A percentile compares a stretch with the other conserved stretches of the same genome.
Evolutionary conservation across 164 flowering plant genomes (phyloP).

Genomic region (Taxillus chinensis): DNA sequence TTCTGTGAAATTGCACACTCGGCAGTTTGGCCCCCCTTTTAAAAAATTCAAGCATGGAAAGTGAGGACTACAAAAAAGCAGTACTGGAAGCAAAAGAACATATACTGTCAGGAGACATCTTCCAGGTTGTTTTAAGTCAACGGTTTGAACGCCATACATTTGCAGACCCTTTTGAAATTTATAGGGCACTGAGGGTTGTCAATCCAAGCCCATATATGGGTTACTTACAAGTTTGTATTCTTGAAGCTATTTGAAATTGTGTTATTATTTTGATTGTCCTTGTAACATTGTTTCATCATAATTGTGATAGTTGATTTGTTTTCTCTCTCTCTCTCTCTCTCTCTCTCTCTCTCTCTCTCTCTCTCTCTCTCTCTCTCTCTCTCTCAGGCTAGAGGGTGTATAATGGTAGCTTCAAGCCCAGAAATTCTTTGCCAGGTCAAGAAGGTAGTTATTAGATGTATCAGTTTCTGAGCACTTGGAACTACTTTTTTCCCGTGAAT

Average conservation of each 20-base stretch:
- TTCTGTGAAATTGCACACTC: slow-evolving; percentile 43
- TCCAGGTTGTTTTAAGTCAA: slow-evolving; percentile 91
- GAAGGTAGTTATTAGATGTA: slow-evolving; percentile 32
- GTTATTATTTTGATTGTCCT: no score
- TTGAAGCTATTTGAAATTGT: no score
- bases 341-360: no score
- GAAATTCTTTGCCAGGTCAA: slow-evolving; percentile 86
- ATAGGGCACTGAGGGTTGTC: slow-evolving; percentile 84
- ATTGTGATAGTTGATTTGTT: background rate
- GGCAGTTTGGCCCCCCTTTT: slow-evolving; percentile 53
- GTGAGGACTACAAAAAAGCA: slow-evolving; percentile 65
- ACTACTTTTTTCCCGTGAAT: no score
- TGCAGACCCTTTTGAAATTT: slow-evolving; percentile 94
- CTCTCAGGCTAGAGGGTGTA: slow-evolving; percentile 86
- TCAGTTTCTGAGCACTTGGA: no score
- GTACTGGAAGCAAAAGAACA: slow-evolving; percentile 84
- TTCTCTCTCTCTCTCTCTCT: slow-evolving; percentile 11
- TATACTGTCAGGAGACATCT: slow-evolving; percentile 87
- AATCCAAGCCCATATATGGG: slow-evolving; percentile 96
- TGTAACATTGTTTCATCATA: no score
- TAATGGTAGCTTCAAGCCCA: slow-evolving; percentile 90
- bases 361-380: no score
- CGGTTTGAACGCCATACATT: slow-evolving; percentile 87
- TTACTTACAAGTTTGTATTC: slow-evolving; percentile 53
- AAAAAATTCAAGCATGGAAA: slow-evolving; percentile 58